phyloP scores from a whole-genome alignment of 805 yeast species.

The Hanseniaspora thailandica region DNA sequence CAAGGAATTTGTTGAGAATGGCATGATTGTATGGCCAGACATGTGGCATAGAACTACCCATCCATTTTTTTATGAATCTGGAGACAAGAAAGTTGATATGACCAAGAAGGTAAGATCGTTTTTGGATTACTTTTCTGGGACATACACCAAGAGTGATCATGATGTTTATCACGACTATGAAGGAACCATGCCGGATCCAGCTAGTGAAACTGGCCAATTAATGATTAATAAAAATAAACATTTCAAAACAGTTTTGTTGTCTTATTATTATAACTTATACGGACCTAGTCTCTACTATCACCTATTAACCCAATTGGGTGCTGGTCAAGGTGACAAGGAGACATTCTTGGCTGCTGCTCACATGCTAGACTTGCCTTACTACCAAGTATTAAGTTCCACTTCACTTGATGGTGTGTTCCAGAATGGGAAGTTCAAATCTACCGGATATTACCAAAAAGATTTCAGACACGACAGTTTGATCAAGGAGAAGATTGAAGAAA shows the following conservation, averaged over 20 bases:
- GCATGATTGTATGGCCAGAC: constrained; percentile 69
- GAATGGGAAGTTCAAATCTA: constrained; percentile 36
- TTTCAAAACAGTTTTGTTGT: constrained; percentile 44
- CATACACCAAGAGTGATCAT: constrained; percentile 16
- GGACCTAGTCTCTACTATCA: constrained; percentile 67
- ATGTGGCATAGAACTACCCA: constrained; percentile 78
- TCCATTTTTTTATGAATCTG: constrained; percentile 60
- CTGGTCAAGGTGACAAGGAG: constrained; percentile 74
- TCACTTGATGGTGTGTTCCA: constrained; percentile 25
- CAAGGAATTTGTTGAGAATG: constrained; percentile 42
- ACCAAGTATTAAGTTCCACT: constrained; percentile 36
- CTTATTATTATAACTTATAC: constrained; percentile 52
- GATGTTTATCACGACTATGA: constrained; percentile 40
- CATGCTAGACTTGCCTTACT: constrained; percentile 35
- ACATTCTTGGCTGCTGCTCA: constrained; percentile 58
- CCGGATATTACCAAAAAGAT: constrained; percentile 66
- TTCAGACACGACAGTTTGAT: constrained; percentile 45
- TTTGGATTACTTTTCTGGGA: constrained; percentile 29
- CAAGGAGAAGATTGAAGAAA: not conserved
- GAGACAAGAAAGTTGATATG: constrained; percentile 40
- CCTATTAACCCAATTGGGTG: constrained; percentile 58
- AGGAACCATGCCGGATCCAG: constrained; percentile 56
- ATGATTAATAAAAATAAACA: constrained; percentile 51
- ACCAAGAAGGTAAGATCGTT: constrained; percentile 30
- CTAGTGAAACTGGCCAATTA: constrained; percentile 63